Evolutionary conservation across 1,284 basidiomycete species (phyloP), one percentile per base, ranked within the genome.

Genomic region (Puccinia triticina): DNA sequence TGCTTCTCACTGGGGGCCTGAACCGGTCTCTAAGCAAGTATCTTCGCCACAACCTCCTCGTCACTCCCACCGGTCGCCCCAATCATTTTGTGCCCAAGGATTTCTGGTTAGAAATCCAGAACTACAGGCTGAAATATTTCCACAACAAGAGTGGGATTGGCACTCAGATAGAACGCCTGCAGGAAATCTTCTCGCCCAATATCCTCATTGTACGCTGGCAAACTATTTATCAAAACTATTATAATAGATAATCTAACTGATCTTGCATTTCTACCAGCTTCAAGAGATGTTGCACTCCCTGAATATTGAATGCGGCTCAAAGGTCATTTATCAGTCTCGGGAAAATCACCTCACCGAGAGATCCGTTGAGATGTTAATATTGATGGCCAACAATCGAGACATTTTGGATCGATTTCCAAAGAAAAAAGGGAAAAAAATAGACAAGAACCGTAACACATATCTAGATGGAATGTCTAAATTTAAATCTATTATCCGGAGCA

Each of bases 41-140:
- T 10, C 40, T 71, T 18, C n/a, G 48, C 4, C 43, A 71, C 43
- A 71, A 69, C 26, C 26, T 75, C 23, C 53, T 75, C 26, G 26
- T 75, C 1, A 53, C 32, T 75, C 74, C 74, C 18, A 76, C 50
- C n/a, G 74, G 74, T 2, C 48, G 73, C 0, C 34, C 73, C 14
- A 37, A 55, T 23, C 74, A 76, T 40, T 75, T 75, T 59, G 46
- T 57, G 18, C 53, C 73, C 5, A 75, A 75, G 34, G 73, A 75
- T 61, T 75, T 75, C 40, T 75, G 50, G 53, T 53, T 75, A n/a
- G 73, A 75, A 46, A 61, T 75, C n/a, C 73, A 75, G 37, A 75
- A 75, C 40, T 75, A 57, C 40, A 10, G 48, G 5, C 48, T 50
- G 3, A 71, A 71, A n/a, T 71, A 32, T 43, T 57, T 75, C 29